Evolutionary conservation across 108 stramenopile genomes (phyloP).

Genomic region (Nitzschia sp.): DNA sequence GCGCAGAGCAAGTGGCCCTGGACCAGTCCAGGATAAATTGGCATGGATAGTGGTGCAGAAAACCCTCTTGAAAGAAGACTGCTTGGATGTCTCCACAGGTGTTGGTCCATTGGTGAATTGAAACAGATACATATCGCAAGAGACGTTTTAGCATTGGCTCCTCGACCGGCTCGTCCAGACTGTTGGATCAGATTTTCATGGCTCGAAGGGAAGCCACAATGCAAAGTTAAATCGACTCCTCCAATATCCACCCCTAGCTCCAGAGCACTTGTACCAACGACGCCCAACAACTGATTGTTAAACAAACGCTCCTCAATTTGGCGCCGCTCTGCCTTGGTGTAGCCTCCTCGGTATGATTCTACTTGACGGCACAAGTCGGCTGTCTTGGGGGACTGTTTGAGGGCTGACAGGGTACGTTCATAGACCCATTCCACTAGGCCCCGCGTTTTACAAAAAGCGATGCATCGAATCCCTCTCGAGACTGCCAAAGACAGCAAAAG

Average conservation of each 20-base stretch:
- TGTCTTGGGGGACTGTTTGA: constrained; percentile 46
- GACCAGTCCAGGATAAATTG: constrained; percentile 72
- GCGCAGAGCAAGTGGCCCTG: constrained; percentile 92
- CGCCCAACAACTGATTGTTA: constrained; percentile 76
- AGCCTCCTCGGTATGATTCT: constrained; percentile 95
- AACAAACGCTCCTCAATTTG: constrained; percentile 93
- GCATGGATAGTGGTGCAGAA: constrained; percentile 79
- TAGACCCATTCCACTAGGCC: constrained; percentile 94
- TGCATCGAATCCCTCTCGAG: constrained; percentile 70
- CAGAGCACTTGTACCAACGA: constrained; percentile 91
- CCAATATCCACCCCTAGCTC: constrained; percentile 97
- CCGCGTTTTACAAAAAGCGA: constrained; percentile 94
- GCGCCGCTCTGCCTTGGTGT: constrained; percentile 80
- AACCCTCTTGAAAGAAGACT: constrained; percentile 65
- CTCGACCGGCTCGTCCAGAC: constrained; percentile 94
- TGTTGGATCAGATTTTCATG: constrained; percentile 85
- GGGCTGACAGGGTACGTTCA: constrained; percentile 51
- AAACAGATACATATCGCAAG: constrained; percentile 89
- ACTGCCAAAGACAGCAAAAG: constrained; percentile 83
- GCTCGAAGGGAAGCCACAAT: constrained; percentile 87
- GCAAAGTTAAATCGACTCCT: constrained; percentile 90
- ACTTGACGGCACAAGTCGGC: constrained; percentile 57
- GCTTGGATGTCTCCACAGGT: constrained; percentile 76
- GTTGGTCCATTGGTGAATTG: constrained; percentile 86
- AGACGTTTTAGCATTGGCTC: constrained; percentile 51